Base-by-base conservation (phyloP, 352 stramenopile species). In the Globisporangium acanthophoron region DNA sequence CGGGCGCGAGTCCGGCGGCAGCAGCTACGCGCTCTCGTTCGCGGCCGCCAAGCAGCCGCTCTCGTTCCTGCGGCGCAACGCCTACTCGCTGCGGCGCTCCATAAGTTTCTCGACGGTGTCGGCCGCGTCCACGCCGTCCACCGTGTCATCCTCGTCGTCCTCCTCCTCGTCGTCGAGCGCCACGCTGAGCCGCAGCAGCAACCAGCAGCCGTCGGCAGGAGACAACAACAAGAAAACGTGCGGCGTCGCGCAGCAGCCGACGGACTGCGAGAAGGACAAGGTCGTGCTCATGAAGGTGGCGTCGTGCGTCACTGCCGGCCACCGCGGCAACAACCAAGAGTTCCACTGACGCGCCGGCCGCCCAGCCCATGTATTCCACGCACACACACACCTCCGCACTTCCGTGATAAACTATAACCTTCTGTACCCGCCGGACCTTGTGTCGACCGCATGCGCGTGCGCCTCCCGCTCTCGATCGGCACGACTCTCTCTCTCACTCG, bases 21-120 rank as follows among this genome's bases (percentile, higher is more conserved):
- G 61, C 48, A 67, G 71, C 54, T 59, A 69, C 33, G 46, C 56
- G 35, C 56, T 81, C 8, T 74, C 78, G 37, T 74, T 91, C 43
- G 72, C 75, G 43, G 72, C 65, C n/a, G 77, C 78, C 55, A 91
- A 86, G 67, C 76, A 89, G 53, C 81, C 81, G 21, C 70, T 91
- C 21, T 76, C 76, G 37, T 89, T 91, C 60, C 65, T 91, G 35
- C 71, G 76, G 7, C 74, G 79, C 37, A 90, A 88, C 53, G 78
- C 77, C 27, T 67, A 81, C 58, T 87, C 81, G 37, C 60, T 91
- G 51, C 75, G 78, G 3, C 73, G 78, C 13, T 89, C 81, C 35
- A 71, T 89, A 54, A 85, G 73, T 37, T 67, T 83, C 51, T 76
- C 80, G 21, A 76, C 86, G 59, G 21, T n/a, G 21, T 73, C 73